phyloP scores from a whole-genome alignment of 495 filamentous ascomycete genomes.

The Usnea hakonensis region DNA sequence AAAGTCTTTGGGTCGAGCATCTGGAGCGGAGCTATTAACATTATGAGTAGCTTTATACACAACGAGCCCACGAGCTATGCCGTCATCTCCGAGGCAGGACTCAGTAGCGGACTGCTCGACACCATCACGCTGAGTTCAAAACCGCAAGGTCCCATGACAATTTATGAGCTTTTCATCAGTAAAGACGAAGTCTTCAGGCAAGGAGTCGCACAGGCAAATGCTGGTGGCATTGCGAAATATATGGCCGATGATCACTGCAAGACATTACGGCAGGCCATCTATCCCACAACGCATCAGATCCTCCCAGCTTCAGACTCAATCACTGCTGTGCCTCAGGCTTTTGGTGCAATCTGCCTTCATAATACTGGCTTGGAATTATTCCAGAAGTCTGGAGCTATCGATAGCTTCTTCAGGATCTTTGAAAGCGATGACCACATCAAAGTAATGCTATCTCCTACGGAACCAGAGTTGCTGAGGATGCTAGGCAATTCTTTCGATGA shows the following conservation, averaged over 20 bases:
- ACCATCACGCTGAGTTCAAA: constrained; percentile 60
- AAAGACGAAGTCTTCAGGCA: constrained; percentile 7
- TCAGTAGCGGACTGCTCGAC: constrained; percentile 75
- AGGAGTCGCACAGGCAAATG: constrained; percentile 3
- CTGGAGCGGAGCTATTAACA: constrained; percentile 86
- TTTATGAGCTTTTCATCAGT: constrained; percentile 1
- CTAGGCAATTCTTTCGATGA: constrained; percentile 88
- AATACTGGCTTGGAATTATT: constrained; percentile 84
- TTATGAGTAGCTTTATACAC: constrained; percentile 93
- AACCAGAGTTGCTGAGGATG: constrained; percentile 31
- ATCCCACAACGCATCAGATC: constrained; percentile 50
- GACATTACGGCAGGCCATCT: constrained; percentile 23
- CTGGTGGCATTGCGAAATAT: constrained; percentile 4
- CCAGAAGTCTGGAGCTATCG: constrained; percentile 69
- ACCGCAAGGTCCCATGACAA: constrained; percentile 22
- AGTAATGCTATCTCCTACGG: constrained; percentile 46
- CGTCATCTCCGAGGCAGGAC: constrained; percentile 86
- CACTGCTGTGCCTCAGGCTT: constrained; percentile 70
- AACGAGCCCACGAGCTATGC: constrained; percentile 97
- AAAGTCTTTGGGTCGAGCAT: constrained; percentile 77
- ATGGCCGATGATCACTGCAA: constrained; percentile 10
- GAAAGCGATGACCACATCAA: constrained; percentile 86
- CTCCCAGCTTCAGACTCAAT: constrained; percentile 81
- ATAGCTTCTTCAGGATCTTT: constrained; percentile 88
- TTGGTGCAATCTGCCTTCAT: constrained; percentile 92